These are phyloP conservation scores for Dactylorhiza incarnata DNA, from an alignment of 106 monocot species.

Conservation along the genomic window DNA sequence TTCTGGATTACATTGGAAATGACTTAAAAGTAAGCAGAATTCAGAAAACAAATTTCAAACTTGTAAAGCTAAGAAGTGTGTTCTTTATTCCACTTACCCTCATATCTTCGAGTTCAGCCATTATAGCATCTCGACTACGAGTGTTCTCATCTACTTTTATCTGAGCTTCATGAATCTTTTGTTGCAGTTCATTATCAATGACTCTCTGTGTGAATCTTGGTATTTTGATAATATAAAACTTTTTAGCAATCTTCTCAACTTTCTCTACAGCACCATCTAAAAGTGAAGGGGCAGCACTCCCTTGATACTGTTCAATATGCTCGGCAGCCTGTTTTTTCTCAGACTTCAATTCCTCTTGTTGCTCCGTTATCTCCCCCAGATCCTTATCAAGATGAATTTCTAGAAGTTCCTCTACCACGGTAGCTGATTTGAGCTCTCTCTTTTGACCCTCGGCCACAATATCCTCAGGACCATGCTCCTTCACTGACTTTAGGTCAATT, in stretches of 20 bases:
- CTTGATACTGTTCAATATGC: not conserved
- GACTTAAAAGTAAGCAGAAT: not conserved
- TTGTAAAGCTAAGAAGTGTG: not conserved
- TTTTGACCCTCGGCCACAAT: too few relatives aligned
- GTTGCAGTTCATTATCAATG: not conserved
- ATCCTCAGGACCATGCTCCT: not conserved
- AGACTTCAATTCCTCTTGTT: not conserved
- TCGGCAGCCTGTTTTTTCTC: not conserved
- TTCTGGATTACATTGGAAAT: conserved; percentile 6
- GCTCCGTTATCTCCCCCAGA: not conserved
- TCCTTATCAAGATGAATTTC: not conserved
- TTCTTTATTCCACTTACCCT: conserved; percentile 6
- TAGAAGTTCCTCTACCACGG: too few relatives aligned
- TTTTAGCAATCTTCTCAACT: not conserved
- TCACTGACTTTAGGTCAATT: not conserved
- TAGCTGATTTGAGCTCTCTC: not conserved
- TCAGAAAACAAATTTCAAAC: not conserved
- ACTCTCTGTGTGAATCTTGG: conserved; percentile 4
- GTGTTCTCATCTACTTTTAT: conserved; percentile 2
- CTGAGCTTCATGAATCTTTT: conserved; percentile 8
- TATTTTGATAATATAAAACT: conserved; percentile 3
- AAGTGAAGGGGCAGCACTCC: not conserved
- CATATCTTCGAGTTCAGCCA: conserved; percentile 4
- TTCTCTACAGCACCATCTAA: conserved; percentile 1
- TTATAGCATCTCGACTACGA: not conserved